These are phyloP conservation scores for Dorcoceras hygrometricum DNA, from an alignment of 257 asterid genomes.

Conservation along the genomic window DNA sequence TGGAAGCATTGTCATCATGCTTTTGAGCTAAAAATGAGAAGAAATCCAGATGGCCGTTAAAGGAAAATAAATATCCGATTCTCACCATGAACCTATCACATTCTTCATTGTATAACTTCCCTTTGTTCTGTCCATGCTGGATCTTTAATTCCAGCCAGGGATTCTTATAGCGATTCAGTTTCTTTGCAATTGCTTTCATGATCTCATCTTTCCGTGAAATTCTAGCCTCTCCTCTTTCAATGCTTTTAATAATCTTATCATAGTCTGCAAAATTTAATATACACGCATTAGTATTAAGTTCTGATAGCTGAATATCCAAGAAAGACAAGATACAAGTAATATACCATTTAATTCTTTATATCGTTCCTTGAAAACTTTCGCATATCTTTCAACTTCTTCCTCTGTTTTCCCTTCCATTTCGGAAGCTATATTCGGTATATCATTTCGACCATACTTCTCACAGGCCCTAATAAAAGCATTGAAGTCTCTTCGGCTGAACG, in stretches of 20 bases:
- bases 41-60: background rate
- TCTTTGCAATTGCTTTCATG: slow-evolving; percentile 96
- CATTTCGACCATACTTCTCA: slow-evolving; percentile 92
- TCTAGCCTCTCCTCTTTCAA: slow-evolving; percentile 98
- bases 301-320: background rate
- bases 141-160: slow-evolving; percentile 97
- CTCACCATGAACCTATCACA: slow-evolving; percentile 99
- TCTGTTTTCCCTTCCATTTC: slow-evolving; percentile 97
- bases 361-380: slow-evolving; percentile 85
- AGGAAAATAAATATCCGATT: slow-evolving; percentile 1
- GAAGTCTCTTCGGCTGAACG: slow-evolving; percentile 99
- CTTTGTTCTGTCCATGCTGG: slow-evolving; percentile 99
- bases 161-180: slow-evolving; percentile 92
- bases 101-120: slow-evolving; percentile 96
- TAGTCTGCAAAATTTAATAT: slow-evolving; percentile 59
- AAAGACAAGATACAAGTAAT: background rate
- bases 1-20: slow-evolving; percentile 24
- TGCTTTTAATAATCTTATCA: slow-evolving; percentile 87
- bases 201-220: slow-evolving; percentile 95
- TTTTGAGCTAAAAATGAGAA: slow-evolving; percentile 1
- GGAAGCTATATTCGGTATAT: slow-evolving; percentile 71
- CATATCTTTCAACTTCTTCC: slow-evolving; percentile 94
- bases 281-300: slow-evolving; percentile 17
- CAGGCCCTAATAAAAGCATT: slow-evolving; percentile 92
- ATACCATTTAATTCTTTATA: slow-evolving; percentile 87